Base-by-base conservation (phyloP, 257 asterid species). In the Penstemon davidsonii region DNA sequence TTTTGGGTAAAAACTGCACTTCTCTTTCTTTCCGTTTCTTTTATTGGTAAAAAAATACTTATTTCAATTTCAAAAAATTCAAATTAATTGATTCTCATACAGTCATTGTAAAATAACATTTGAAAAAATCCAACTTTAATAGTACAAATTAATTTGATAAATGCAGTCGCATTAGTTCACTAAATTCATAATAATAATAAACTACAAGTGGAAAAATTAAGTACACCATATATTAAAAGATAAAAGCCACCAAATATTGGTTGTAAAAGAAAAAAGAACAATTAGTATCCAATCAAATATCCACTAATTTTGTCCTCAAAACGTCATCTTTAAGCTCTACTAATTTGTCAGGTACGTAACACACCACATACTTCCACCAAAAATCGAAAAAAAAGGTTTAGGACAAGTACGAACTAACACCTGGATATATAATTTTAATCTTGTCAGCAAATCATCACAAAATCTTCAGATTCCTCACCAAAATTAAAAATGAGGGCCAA, bases 231-330 rank as follows among this genome's bases (percentile, higher is more conserved):
- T n/a, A 10, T 54, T 13, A 42, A 54, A 45, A 39, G 54, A 15
- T 25, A 12, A 55, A 61, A 44, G 13, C 56, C 45, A 60, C 61
- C 64, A 68, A 76, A 78, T 65, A 78, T 62, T 60, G 65, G n/a
- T 40, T 64, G 70, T 60, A 67, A 5, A 41, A 38, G 74, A 56
- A 71, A 63, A 74, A 18, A 25, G 53, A 46, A 71, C 81, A 72
- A 77, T 60, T 72, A 77, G 36, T 82, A 80, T 80, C 74, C 76
- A 65, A 83, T 79, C 68, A 84, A 64, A 63, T 70, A 42, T 66
- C 86, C 89, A 84, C 85, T 86, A 79, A 18, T 63, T 75, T 79
- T 84, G 84, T 74, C 85, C 55, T 74, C 66, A 51, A 47, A 64
- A 61, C 55, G 65, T 81, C 72, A 62, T 70, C 74, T 67, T 72